phyloP scores from a whole-genome alignment of 164 flowering plant genomes.

The Stephania cephalantha region DNA sequence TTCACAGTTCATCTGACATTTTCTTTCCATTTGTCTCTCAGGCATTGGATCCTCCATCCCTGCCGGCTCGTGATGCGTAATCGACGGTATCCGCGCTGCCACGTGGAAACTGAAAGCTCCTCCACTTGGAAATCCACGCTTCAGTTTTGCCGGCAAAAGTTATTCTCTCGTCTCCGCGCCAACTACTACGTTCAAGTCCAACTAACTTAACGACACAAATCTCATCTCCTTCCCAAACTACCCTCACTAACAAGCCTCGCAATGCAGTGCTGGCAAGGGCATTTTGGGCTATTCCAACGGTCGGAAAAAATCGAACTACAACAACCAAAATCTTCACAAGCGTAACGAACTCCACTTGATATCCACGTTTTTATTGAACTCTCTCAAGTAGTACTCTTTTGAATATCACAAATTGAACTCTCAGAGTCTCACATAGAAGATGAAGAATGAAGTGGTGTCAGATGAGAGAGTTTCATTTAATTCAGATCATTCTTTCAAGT shows the following conservation, averaged over 20 bases:
- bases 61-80: too few species aligned
- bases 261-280: neutral
- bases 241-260: neutral
- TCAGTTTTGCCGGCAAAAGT: constrained; percentile 3
- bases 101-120: neutral
- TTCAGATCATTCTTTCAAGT: constrained; percentile 25
- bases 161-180: neutral
- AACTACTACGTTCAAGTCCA: neutral
- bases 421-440: neutral
- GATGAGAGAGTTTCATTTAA: constrained; percentile 6
- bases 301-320: neutral
- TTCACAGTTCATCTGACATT: too few species aligned
- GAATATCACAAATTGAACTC: neutral
- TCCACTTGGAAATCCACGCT: neutral
- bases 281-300: neutral
- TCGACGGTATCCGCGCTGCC: neutral
- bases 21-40: too few species aligned
- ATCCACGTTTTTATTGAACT: neutral
- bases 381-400: neutral
- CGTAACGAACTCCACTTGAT: neutral
- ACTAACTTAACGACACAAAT: neutral
- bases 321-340: neutral
- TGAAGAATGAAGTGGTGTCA: constrained; percentile 10
- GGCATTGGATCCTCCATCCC: too few species aligned
- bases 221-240: neutral